Conservation (phyloP, 2,329 filamentous ascomycete species). For the Lachnum nothofagi region DNA sequence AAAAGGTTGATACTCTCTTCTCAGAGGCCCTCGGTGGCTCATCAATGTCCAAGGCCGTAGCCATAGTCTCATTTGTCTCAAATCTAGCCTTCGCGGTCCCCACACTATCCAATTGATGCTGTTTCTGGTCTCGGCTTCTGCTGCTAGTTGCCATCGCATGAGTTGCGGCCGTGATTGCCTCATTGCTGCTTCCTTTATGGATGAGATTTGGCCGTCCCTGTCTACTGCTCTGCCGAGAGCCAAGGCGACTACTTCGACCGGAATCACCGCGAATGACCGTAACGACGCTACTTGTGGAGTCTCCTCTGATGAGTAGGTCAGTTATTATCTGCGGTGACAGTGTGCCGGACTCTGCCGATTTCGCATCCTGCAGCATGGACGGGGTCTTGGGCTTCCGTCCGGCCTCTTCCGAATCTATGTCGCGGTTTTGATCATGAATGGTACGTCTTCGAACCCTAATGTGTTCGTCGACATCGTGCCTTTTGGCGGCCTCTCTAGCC, state of each 20-base stretch:
- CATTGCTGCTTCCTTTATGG: constrained; percentile 11
- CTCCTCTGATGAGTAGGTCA: constrained; percentile 12
- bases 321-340: neutral
- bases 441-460: constrained; percentile 4
- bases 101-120: neutral
- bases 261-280: constrained; percentile 26
- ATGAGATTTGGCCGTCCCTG: neutral
- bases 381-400: neutral
- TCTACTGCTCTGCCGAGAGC: constrained; percentile 6
- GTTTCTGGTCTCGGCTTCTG: neutral
- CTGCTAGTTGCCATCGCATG: constrained; percentile 9
- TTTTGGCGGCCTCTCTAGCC: neutral
- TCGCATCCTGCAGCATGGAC: neutral
- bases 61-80: too few relatives aligned
- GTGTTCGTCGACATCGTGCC: constrained; percentile 5
- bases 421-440: neutral
- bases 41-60: too few relatives aligned
- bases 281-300: constrained; percentile 25
- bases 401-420: neutral
- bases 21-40: too few relatives aligned
- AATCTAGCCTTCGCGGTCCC: too few relatives aligned
- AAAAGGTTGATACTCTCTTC: too few relatives aligned
- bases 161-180: constrained; percentile 18
- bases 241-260: constrained; percentile 9
- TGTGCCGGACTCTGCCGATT: neutral